Base-by-base conservation (phyloP, 2,329 filamentous ascomycete species). In the Nothomitra cinnamomea region DNA sequence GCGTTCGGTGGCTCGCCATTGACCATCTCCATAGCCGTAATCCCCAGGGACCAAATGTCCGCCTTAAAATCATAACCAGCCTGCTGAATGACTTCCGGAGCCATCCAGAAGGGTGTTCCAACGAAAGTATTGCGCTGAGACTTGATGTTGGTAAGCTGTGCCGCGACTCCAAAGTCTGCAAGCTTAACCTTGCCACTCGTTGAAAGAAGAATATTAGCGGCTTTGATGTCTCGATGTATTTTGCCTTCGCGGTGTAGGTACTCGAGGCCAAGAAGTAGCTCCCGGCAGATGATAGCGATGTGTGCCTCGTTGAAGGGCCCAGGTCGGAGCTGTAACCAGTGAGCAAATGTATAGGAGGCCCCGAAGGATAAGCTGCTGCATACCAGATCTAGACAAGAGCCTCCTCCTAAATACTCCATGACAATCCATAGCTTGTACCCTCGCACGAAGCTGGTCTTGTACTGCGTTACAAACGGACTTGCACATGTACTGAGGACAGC, bases 391-490 rank as follows among this genome's bases (percentile, higher is more conserved):
- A 95, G 75, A 66, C 92, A 95, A 17, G 92, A 96, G 41, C 92
- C 92, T 58, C 92, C 92, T 4, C 92, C 92, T 10, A 98, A 73
- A 64, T 85, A 98, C 68, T 98, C 92, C 92, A 98, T 98, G 55
- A 96, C 87, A 64, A 98, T 98, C 92, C 92, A 98, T 73, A 98
- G 72, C 70, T 96, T 98, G 66, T 89, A 85, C 24, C 92, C 92
- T 60, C 87, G 81, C n/a, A 96, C 77, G 67, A 96, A 98, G 64
- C 89, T 95, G 21, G 87, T 85, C 66, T 89, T 94, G 75, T 98
- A 98, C 65, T 94, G 86, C 15, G 92, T 96, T 60, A 98, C 88
- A 67, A 85, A 94, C 49, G 85, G 84, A 65, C 89, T 95, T 60
- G 85, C 85, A 72, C 92, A 98, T 53, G 92, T 95, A 69, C 89